Evolutionary conservation across 2,329 filamentous ascomycete species (phyloP).

Genomic region (Penicillium sp.): DNA sequence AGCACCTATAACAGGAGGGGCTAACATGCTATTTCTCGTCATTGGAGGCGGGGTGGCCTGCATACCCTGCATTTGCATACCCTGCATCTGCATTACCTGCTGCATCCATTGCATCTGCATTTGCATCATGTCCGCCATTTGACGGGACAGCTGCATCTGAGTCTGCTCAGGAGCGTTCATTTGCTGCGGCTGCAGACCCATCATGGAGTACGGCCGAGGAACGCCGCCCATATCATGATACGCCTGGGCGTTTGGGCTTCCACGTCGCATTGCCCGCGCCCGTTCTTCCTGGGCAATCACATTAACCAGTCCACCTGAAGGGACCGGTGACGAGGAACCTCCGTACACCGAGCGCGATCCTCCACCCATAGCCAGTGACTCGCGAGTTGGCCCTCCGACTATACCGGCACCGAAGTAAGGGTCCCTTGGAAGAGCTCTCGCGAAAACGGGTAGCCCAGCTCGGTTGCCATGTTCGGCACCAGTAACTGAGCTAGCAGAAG

Average conservation of each 20-base stretch:
- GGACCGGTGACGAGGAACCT: slow-evolving; percentile 34
- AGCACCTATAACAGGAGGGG: slow-evolving; percentile 16
- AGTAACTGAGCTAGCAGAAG: slow-evolving; percentile 53
- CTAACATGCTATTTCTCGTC: slow-evolving; percentile 25
- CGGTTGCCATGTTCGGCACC: slow-evolving; percentile 49
- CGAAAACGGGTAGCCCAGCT: slow-evolving; percentile 69
- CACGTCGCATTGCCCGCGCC: slow-evolving; percentile 68
- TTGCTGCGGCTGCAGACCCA: slow-evolving; percentile 24
- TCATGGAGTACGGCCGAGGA: slow-evolving; percentile 38
- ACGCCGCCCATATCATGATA: slow-evolving; percentile 35
- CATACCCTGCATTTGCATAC: slow-evolving; percentile 59
- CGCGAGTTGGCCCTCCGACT: slow-evolving; percentile 65
- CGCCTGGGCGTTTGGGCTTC: slow-evolving; percentile 65
- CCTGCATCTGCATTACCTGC: slow-evolving; percentile 60
- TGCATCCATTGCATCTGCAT: slow-evolving; percentile 96
- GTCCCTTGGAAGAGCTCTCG: slow-evolving; percentile 73
- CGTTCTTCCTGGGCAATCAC: slow-evolving; percentile 84
- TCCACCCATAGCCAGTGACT: slow-evolving; percentile 66
- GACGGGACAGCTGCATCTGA: slow-evolving; percentile 73
- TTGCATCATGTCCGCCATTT: slow-evolving; percentile 84
- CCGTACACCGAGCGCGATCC: slow-evolving; percentile 45
- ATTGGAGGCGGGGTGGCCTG: slow-evolving; percentile 29
- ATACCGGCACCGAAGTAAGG: slow-evolving; percentile 77
- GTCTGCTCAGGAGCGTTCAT: slow-evolving; percentile 63
- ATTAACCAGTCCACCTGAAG: slow-evolving; percentile 72